phyloP scores from a whole-genome alignment of 352 stramenopile genomes.

The Thalassiosira hispida region DNA sequence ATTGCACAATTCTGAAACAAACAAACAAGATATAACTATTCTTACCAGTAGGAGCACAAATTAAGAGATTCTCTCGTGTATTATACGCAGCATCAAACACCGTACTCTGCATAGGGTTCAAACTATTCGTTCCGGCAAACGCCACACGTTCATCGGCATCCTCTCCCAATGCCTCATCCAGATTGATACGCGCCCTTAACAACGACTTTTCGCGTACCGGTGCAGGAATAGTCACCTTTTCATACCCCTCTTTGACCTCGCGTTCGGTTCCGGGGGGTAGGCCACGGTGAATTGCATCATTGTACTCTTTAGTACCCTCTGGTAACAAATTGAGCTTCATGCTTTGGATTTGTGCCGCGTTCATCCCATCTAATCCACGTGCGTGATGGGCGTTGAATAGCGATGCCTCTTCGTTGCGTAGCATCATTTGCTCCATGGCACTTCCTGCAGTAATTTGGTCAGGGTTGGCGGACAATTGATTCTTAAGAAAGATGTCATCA shows the following conservation, averaged over 20 bases:
- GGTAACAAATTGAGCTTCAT: slow-evolving; percentile 61
- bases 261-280: slow-evolving; percentile 74
- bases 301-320: slow-evolving; percentile 68
- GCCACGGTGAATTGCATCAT: slow-evolving; percentile 53
- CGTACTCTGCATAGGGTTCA: slow-evolving; percentile 98
- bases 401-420: slow-evolving; percentile 35
- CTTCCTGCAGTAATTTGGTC: slow-evolving; percentile 1
- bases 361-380: slow-evolving; percentile 55
- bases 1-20: not conserved
- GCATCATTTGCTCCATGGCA: slow-evolving; percentile 42
- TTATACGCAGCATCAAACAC: slow-evolving; percentile 96
- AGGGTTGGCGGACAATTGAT: slow-evolving; percentile 7
- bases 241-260: slow-evolving; percentile 80
- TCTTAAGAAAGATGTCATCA: slow-evolving; percentile 37
- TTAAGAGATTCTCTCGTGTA: slow-evolving; percentile 95
- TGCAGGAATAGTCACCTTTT: slow-evolving; percentile 87
- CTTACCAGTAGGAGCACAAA: slow-evolving; percentile 92
- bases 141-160: slow-evolving; percentile 62
- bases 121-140: slow-evolving; percentile 84
- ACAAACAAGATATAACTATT: not conserved
- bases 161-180: slow-evolving; percentile 73
- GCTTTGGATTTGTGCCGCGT: slow-evolving; percentile 21
- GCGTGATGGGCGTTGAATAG: slow-evolving; percentile 19
- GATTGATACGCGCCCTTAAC: slow-evolving; percentile 60
- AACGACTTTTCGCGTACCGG: slow-evolving; percentile 59